Percentiles rank a stretch among this genome's conserved stretches.
Conservation (phyloP, 495 filamentous ascomycete genomes). For the Emericellopsis terricola region DNA sequence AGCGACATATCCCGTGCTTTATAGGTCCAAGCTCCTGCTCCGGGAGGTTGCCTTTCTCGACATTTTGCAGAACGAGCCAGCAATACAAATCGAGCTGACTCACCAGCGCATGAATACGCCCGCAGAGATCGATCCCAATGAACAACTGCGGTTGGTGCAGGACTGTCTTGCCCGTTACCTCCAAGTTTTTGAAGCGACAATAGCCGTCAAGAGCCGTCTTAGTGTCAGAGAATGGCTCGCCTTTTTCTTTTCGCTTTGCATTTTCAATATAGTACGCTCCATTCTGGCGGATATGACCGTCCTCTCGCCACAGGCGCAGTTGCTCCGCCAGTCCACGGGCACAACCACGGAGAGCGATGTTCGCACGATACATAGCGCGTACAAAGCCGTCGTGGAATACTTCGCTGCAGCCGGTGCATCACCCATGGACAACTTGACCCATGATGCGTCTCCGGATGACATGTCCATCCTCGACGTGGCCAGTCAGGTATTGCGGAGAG, state of each 20-base stretch:
- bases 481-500: constrained; percentile 15
- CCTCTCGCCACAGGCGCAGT: constrained; percentile 12
- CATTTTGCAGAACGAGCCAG: constrained; percentile 27
- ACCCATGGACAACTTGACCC: constrained; percentile 18
- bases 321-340: constrained; percentile 12
- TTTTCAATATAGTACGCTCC: constrained; percentile 30
- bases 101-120: neutral
- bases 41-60: constrained; percentile 31
- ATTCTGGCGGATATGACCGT: constrained; percentile 23
- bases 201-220: constrained; percentile 15
- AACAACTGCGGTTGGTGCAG: constrained; percentile 25
- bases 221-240: constrained; percentile 26
- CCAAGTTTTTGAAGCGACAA: constrained; percentile 22
- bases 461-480: constrained; percentile 11
- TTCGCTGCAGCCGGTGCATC: constrained; percentile 23
- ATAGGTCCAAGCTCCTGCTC: constrained; percentile 28
- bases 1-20: constrained; percentile 22
- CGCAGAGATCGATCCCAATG: constrained; percentile 25
- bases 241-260: constrained; percentile 27
- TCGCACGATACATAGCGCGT: constrained; percentile 25
- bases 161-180: constrained; percentile 28
- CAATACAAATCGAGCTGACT: constrained; percentile 18
- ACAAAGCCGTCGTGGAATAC: constrained; percentile 24
- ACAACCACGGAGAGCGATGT: constrained; percentile 11
- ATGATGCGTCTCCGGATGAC: constrained; percentile 4